These are phyloP conservation scores for Populus deltoides DNA, from an alignment of 345 rosid species.

Conservation along the genomic window DNA sequence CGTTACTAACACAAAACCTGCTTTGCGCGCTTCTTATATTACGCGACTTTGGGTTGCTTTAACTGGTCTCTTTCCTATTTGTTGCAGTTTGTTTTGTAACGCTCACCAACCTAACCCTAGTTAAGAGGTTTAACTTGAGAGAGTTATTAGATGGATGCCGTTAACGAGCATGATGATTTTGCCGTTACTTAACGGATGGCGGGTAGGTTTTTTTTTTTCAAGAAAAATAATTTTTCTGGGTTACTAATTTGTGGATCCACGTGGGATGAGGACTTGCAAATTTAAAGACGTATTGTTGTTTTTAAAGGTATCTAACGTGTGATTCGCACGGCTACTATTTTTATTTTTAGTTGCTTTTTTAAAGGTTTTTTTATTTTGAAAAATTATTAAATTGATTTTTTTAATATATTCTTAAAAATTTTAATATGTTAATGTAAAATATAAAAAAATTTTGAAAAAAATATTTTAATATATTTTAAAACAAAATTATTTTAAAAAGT, in stretches of 20 bases:
- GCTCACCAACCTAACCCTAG: conserved; percentile 34
- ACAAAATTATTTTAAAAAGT: no score
- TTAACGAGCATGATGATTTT: no score
- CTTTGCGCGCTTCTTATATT: conserved; percentile 41
- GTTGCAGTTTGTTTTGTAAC: conserved; percentile 15
- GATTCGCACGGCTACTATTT: no score
- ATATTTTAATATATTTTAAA: no score
- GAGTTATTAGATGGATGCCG: conserved; percentile 10
- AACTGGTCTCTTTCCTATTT: conserved; percentile 18
- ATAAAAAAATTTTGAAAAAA: no score
- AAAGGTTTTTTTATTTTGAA: no score
- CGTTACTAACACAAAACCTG: conserved; percentile 24
- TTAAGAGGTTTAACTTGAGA: conserved; percentile 24
- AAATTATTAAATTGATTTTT: no score
- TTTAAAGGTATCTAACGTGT: no score
- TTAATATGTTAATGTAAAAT: no score
- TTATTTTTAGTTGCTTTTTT: no score
- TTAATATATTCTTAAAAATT: no score
- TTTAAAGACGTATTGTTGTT: no score
- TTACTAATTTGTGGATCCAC: neutral
- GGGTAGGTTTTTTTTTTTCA: neutral
- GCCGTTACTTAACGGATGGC: conserved; percentile 1
- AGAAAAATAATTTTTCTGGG: neutral
- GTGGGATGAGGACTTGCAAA: neutral
- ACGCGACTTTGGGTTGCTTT: conserved; percentile 30